Conservation (phyloP, 139 green algal genomes). For the Tetradesmus obliquus region DNA sequence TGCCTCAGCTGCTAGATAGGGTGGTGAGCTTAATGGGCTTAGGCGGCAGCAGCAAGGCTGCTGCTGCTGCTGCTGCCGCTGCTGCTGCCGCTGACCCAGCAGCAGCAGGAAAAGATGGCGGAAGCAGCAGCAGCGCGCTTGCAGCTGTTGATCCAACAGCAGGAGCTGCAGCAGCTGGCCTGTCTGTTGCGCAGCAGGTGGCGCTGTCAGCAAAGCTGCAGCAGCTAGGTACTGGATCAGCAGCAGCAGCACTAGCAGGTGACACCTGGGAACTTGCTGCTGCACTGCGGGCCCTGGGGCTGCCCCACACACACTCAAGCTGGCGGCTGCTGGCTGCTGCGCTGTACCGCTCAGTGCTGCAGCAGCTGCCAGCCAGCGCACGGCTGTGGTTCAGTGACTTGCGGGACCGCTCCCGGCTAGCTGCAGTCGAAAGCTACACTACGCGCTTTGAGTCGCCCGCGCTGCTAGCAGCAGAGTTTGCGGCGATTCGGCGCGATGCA, state of each 20-base stretch:
- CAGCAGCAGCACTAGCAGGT: not conserved
- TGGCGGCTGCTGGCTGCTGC: constrained; percentile 34
- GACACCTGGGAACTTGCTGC: constrained; percentile 32
- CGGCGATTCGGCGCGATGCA: constrained; percentile 43
- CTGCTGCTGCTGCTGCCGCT: not conserved
- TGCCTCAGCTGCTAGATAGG: constrained; percentile 49
- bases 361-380: constrained; percentile 78
- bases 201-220: constrained; percentile 15
- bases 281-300: constrained; percentile 35
- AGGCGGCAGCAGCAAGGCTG: constrained; percentile 20
- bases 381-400: constrained; percentile 90
- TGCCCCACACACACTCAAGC: constrained; percentile 15
- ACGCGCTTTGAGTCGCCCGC: constrained; percentile 71
- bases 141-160: not conserved
- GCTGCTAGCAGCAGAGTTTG: constrained; percentile 87
- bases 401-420: constrained; percentile 62
- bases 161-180: not conserved
- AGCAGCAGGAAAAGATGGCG: constrained; percentile 8
- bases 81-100: not conserved
- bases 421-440: constrained; percentile 89
- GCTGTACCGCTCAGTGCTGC: constrained; percentile 75
- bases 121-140: not conserved
- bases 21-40: constrained; percentile 45
- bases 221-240: not conserved
- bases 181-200: constrained; percentile 22